Conservation (phyloP, 2,329 filamentous ascomycete genomes). For the Cladosporium colombiae region DNA sequence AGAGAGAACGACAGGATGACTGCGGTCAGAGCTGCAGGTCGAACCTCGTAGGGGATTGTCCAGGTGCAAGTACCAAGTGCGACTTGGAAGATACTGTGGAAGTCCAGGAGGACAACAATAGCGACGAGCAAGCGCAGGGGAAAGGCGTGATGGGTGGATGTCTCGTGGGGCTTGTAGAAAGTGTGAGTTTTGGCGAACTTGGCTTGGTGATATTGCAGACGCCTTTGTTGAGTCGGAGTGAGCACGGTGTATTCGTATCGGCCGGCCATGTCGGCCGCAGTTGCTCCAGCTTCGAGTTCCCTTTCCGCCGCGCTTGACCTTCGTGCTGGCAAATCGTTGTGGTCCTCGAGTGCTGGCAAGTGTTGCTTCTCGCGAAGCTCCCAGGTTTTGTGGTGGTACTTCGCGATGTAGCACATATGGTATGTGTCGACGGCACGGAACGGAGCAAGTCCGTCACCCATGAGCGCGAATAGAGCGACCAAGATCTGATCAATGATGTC, state of each 20-base stretch:
- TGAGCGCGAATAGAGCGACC: slow-evolving; percentile 63
- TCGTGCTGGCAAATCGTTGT: slow-evolving; percentile 65
- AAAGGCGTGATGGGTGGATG: slow-evolving; percentile 77
- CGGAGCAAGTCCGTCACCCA: slow-evolving; percentile 64
- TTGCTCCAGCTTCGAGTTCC: slow-evolving; percentile 41
- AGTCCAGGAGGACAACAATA: slow-evolving; percentile 76
- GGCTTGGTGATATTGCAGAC: slow-evolving; percentile 72
- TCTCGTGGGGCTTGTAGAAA: slow-evolving; percentile 89
- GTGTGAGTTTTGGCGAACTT: slow-evolving; percentile 82
- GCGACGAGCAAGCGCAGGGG: slow-evolving; percentile 72
- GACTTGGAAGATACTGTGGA: slow-evolving; percentile 78
- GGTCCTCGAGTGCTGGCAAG: slow-evolving; percentile 64
- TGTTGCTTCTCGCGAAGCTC: slow-evolving; percentile 59
- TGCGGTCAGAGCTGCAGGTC: slow-evolving; percentile 73
- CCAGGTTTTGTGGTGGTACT: slow-evolving; percentile 69
- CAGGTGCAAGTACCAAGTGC: slow-evolving; percentile 76
- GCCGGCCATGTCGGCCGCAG: slow-evolving; percentile 45
- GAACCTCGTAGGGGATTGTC: slow-evolving; percentile 70
- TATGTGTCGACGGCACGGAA: slow-evolving; percentile 83
- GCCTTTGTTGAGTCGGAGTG: slow-evolving; percentile 64
- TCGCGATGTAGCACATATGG: slow-evolving; percentile 80
- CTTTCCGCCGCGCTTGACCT: slow-evolving; percentile 24
- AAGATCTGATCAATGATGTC: slow-evolving; percentile 60
- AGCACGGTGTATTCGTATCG: slow-evolving; percentile 61
- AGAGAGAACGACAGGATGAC: slow-evolving; percentile 80